Evolutionary conservation across 441 rosid genomes (phyloP), one percentile per base, ranked within the genome.

Genomic region (Erysimum cheiri): DNA sequence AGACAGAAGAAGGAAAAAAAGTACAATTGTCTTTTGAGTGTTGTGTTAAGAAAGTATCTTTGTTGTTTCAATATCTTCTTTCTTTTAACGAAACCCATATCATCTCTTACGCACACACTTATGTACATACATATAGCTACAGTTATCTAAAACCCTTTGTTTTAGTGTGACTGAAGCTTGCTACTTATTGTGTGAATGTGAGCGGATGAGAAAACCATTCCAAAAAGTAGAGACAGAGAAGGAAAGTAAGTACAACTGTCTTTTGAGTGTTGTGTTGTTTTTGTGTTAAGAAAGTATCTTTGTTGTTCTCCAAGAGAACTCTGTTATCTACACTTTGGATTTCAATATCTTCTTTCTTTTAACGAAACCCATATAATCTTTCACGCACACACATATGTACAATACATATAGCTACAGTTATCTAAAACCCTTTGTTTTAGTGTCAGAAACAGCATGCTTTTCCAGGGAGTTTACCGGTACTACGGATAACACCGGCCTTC

Each of bases 401-500:
- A 65, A 19, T 43, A 31, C 19, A 22, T 14, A 65, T 17, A 67
- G 24, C 61, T 44, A 67, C 48, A 52, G 11, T 58, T 58, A 60
- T 57, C 10, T 53, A 54, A 41, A 67, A 43, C 37, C 17, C n/a
- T 69, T 75, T 56, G 49, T 69, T 46, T 40, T 14, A 22, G 43
- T 32, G 33, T 86, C 70, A 89, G 83, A 77, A 85, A 81, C 96
- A 89, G 81, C 98, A 91, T 47, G 85, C 26, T 6, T 39, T 76
- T 19, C 64, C 80, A 2, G 93, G 95, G 72, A 78, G 15, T 79
- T 80, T 56, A 74, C 96, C 95, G 4, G 89, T 88, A 61, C 65
- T 64, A 58, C 91, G 82, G 52, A 82, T 70, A 35, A 19, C 71
- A 13, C 83, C 60, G 12, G 95, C 91, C 72, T 88, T 91, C 43